Conservation (phyloP, 192 early-diverging fungal genomes). For the Gaertneriomyces semiglobifer region DNA sequence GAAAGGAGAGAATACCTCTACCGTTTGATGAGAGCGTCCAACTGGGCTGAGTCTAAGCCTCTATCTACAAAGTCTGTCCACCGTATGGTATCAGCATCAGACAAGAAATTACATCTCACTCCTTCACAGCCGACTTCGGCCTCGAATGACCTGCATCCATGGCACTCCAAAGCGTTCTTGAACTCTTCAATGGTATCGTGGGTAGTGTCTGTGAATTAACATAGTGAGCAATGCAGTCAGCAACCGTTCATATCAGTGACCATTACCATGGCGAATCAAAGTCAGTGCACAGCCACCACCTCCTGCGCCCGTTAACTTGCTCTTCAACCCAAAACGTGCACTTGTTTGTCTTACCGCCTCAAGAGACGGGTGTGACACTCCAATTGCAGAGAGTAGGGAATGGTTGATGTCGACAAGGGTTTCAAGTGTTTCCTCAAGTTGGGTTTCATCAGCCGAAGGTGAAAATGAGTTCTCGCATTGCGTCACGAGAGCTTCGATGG, state of each 20-base stretch:
- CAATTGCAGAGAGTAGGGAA: conserved; percentile 67
- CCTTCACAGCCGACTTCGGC: conserved; percentile 56
- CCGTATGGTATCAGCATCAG: not conserved
- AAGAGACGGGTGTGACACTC: conserved; percentile 78
- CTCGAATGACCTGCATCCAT: conserved; percentile 71
- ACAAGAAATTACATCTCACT: not conserved
- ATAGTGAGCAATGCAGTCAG: not conserved
- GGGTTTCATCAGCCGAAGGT: too few species aligned
- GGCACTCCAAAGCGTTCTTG: conserved; percentile 44
- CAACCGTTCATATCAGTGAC: not conserved
- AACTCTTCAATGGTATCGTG: conserved; percentile 38
- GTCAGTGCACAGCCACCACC: conserved; percentile 96
- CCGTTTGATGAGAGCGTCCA: too few species aligned
- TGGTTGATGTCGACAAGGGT: conserved; percentile 81
- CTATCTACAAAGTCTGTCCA: too few species aligned
- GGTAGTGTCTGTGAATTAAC: conserved; percentile 9
- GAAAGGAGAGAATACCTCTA: too few species aligned
- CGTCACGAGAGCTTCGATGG: not conserved
- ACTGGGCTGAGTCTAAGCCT: too few species aligned
- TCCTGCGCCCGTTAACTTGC: conserved; percentile 95
- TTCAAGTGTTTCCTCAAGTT: too few species aligned
- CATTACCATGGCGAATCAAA: conserved; percentile 30
- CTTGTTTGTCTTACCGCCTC: conserved; percentile 75
- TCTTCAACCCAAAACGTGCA: conserved; percentile 52
- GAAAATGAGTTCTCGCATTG: not conserved